A percentile compares a stretch with the other conserved stretches of the same genome.
Conservation (phyloP, 108 stramenopile species). For the Cylindrotheca fusiformis region DNA sequence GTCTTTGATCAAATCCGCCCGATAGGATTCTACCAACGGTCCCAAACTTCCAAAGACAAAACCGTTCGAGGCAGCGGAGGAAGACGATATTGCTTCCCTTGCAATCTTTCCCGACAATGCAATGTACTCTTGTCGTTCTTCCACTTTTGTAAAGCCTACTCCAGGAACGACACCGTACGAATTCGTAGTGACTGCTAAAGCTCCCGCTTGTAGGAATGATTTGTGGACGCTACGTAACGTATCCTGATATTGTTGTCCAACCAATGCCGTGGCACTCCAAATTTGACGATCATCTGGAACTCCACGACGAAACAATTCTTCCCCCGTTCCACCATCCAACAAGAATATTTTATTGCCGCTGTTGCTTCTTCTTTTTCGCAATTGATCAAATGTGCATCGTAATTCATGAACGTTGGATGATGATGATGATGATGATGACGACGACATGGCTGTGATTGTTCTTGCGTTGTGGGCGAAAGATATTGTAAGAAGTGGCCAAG, state of each 20-base stretch:
- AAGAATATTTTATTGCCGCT: constrained; percentile 25
- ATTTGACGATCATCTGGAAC: constrained; percentile 79
- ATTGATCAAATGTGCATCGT: background rate
- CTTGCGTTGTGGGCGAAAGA: too few species aligned
- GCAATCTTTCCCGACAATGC: constrained; percentile 56
- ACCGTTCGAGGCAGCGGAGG: background rate
- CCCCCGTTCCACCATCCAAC: constrained; percentile 83
- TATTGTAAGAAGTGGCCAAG: too few species aligned
- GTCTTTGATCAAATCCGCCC: constrained; percentile 63
- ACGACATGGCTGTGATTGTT: too few species aligned
- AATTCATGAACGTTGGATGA: too few species aligned
- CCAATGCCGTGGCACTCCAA: constrained; percentile 79
- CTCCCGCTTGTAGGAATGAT: constrained; percentile 67
- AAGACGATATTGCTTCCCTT: constrained; percentile 30
- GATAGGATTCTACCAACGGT: constrained; percentile 75
- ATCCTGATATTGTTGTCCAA: constrained; percentile 53
- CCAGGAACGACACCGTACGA: constrained; percentile 77
- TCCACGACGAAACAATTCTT: constrained; percentile 74
- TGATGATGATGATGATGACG: too few species aligned
- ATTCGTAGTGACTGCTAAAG: constrained; percentile 72
- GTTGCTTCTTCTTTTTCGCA: constrained; percentile 7
- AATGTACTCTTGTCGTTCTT: constrained; percentile 34
- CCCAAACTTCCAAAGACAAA: constrained; percentile 72
- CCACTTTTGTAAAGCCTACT: constrained; percentile 58
- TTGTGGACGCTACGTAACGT: constrained; percentile 57